Evolutionary conservation across 2,329 filamentous ascomycete genomes (phyloP).

Genomic region (Fusarium nodosum): DNA sequence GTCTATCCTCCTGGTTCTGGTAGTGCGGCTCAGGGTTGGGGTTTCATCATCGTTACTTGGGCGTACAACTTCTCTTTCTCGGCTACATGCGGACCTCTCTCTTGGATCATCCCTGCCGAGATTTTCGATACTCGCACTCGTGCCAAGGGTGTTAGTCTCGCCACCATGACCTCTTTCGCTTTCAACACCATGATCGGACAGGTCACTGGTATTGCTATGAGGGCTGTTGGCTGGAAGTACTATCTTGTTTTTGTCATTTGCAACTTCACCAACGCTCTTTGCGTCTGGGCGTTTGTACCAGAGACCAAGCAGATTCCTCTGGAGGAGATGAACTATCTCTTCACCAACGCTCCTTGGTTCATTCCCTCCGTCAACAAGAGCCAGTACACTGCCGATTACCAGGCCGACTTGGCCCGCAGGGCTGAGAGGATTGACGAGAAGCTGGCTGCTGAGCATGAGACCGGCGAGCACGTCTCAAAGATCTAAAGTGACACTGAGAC

Average conservation of each 20-base stretch:
- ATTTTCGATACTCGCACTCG: slow-evolving; percentile 84
- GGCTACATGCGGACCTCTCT: slow-evolving; percentile 76
- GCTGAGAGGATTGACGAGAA: slow-evolving; percentile 52
- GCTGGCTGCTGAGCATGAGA: slow-evolving; percentile 24
- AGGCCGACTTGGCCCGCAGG: slow-evolving; percentile 68
- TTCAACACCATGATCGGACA: slow-evolving; percentile 78
- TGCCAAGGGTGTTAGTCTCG: slow-evolving; percentile 80
- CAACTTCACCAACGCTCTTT: slow-evolving; percentile 66
- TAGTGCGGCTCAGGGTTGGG: slow-evolving; percentile 55
- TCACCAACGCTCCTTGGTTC: slow-evolving; percentile 61
- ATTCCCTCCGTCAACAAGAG: slow-evolving; percentile 24
- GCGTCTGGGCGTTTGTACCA: slow-evolving; percentile 75
- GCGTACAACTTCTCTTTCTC: slow-evolving; percentile 84
- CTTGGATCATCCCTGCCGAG: slow-evolving; percentile 74
- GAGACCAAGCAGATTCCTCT: slow-evolving; percentile 75
- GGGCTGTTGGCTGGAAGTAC: slow-evolving; percentile 62
- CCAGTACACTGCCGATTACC: slow-evolving; percentile 35
- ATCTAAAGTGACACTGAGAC: neutral
- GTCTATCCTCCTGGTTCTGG: slow-evolving; percentile 31
- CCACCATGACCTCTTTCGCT: slow-evolving; percentile 79
- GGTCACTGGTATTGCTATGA: slow-evolving; percentile 51
- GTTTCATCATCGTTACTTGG: slow-evolving; percentile 81
- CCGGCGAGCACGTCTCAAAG: slow-evolving; percentile 18
- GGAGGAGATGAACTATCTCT: slow-evolving; percentile 77
- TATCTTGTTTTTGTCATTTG: slow-evolving; percentile 66